These are phyloP conservation scores for Nephelium lappaceum DNA, from an alignment of 345 rosid genomes.

Conservation along the genomic window DNA sequence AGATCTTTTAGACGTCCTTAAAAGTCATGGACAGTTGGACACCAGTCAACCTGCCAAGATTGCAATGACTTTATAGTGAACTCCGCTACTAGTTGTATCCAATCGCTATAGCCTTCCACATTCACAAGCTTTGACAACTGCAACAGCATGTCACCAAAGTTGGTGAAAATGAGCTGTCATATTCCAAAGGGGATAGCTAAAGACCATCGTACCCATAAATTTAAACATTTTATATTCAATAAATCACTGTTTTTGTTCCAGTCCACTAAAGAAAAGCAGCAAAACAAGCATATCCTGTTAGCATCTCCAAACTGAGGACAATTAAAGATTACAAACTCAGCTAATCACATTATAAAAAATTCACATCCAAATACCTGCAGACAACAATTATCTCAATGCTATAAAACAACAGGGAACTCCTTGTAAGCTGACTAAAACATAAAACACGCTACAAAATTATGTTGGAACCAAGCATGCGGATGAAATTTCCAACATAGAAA, in stretches of 20 bases:
- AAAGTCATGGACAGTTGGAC: slow-evolving; percentile 20
- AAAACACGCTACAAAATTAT: background rate
- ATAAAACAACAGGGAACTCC: background rate
- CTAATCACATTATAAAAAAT: too few relatives aligned
- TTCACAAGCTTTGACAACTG: slow-evolving; percentile 99
- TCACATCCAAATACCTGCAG: background rate
- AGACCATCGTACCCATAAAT: background rate
- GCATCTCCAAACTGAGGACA: background rate
- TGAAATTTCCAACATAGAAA: background rate
- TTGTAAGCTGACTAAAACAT: background rate
- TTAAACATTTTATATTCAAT: background rate
- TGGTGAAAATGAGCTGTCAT: slow-evolving; percentile 9
- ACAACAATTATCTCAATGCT: background rate
- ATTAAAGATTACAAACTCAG: background rate
- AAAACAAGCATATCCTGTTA: background rate
- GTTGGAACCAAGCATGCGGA: background rate
- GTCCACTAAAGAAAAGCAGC: background rate
- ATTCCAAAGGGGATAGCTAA: slow-evolving; percentile 24
- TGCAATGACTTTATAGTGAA: slow-evolving; percentile 93
- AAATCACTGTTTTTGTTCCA: background rate
- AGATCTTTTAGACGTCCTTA: background rate
- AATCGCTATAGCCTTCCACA: slow-evolving; percentile 95
- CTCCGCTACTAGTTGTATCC: slow-evolving; percentile 97
- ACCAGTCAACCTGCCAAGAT: slow-evolving; percentile 88
- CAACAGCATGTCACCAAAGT: slow-evolving; percentile 33